A percentile compares a stretch with the other conserved stretches of the same genome.
phyloP scores from a whole-genome alignment of 2,329 filamentous ascomycete species.

The Verticillium longisporum region DNA sequence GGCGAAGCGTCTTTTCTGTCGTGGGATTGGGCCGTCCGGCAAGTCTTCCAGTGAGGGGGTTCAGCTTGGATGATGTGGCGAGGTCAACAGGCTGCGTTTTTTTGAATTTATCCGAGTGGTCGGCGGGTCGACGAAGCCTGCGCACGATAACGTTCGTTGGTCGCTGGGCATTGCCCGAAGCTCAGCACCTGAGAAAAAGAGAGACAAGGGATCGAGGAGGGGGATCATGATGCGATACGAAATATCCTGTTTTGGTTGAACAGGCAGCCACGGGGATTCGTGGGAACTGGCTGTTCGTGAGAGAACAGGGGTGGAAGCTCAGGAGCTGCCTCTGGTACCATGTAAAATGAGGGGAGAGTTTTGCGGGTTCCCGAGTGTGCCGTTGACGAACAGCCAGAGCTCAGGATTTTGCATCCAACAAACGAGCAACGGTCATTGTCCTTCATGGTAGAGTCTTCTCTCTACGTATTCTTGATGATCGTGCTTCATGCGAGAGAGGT shows the following conservation, averaged over 20 bases:
- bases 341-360: not conserved
- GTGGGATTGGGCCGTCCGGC: conserved; percentile 18
- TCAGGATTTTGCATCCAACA: no score
- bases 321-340: not conserved
- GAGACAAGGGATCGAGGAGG: not conserved
- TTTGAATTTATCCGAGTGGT: conserved; percentile 7
- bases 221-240: not conserved
- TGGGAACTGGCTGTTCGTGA: not conserved
- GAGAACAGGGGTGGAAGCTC: not conserved
- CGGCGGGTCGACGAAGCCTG: not conserved
- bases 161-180: not conserved
- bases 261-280: not conserved
- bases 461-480: no score
- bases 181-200: not conserved
- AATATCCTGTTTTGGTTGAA: not conserved
- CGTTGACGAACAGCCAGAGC: not conserved
- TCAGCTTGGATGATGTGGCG: not conserved
- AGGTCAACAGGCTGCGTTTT: conserved; percentile 3
- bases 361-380: not conserved
- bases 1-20: conserved; percentile 19
- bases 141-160: not conserved
- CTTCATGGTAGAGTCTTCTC: no score
- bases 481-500: not conserved
- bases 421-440: no score
- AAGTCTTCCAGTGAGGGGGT: conserved; percentile 4